Conservation (phyloP, 78 protist genomes). For the slime mould (Dictyostelium discoideum) region DNA sequence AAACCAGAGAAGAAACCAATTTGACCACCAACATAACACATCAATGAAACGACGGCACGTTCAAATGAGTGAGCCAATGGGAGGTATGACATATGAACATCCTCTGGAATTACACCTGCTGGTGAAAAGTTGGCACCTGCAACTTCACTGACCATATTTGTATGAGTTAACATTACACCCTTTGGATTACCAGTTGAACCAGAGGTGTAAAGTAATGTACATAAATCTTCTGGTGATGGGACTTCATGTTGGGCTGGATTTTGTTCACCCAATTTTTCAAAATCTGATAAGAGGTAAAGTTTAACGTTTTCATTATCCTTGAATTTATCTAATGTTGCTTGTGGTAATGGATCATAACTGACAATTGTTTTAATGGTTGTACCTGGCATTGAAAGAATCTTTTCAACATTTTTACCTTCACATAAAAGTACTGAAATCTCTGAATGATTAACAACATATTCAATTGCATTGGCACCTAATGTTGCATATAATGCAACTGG, state of each 20-base stretch:
- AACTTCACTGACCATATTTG: constrained; percentile 53
- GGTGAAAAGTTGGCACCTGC: constrained; percentile 64
- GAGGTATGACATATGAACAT: constrained; percentile 90
- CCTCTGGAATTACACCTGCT: constrained; percentile 62
- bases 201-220: constrained; percentile 93
- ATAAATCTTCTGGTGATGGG: constrained; percentile 77
- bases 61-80: constrained; percentile 98
- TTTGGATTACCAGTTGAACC: constrained; percentile 98
- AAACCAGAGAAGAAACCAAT: constrained; percentile 90
- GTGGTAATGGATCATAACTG: constrained; percentile 27
- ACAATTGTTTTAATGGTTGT: constrained; percentile 22
- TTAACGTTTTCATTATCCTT: neutral
- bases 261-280: constrained; percentile 23
- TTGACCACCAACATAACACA: constrained; percentile 58
- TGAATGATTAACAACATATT: constrained; percentile 82
- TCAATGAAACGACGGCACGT: constrained; percentile 73
- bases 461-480: constrained; percentile 83
- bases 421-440: constrained; percentile 56
- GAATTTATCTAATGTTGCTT: constrained; percentile 19
- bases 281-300: constrained; percentile 20
- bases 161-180: constrained; percentile 73
- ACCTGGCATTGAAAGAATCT: neutral
- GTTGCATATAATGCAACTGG: constrained; percentile 83
- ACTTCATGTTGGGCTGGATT: constrained; percentile 13
- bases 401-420: constrained; percentile 49